Percentiles rank a stretch among this genome's conserved stretches.
These are phyloP conservation scores for Fusarium globosum DNA, from an alignment of 2,329 filamentous ascomycete genomes.

Conservation along the genomic window DNA sequence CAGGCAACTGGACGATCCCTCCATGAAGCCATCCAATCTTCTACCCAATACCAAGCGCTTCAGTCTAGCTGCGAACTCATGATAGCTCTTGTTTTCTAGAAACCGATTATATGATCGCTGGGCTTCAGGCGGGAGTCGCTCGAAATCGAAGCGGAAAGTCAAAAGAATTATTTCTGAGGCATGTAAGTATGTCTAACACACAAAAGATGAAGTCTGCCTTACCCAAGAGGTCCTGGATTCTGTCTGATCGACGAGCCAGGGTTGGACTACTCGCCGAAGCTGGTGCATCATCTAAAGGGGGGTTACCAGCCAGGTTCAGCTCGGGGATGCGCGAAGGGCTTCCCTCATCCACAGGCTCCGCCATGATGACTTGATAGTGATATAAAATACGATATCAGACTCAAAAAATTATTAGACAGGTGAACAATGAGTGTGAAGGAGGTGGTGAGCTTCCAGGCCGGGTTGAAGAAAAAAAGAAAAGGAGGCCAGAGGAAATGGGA, in stretches of 20 bases:
- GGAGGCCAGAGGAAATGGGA: not conserved
- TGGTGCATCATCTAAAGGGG: not conserved
- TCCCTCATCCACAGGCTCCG: slow-evolving; percentile 10
- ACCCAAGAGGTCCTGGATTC: slow-evolving; percentile 16
- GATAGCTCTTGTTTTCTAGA: not conserved
- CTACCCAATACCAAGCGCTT: slow-evolving; percentile 16
- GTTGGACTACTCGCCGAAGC: not conserved
- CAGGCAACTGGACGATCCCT: not conserved
- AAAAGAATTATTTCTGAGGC: slow-evolving; percentile 21
- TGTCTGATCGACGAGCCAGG: slow-evolving; percentile 4
- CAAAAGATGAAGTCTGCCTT: not conserved
- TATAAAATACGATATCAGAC: not conserved
- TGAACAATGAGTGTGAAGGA: not conserved
- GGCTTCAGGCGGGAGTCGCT: slow-evolving; percentile 27
- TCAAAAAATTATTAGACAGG: not conserved
- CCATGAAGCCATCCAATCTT: slow-evolving; percentile 39
- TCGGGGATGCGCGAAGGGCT: not conserved
- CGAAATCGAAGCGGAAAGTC: slow-evolving; percentile 17
- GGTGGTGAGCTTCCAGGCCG: not conserved
- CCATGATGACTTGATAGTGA: slow-evolving; percentile 4
- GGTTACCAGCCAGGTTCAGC: not conserved
- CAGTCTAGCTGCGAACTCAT: slow-evolving; percentile 23
- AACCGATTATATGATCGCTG: slow-evolving; percentile 24
- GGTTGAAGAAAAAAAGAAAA: not conserved
- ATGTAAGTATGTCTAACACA: slow-evolving; percentile 1